Base-by-base conservation (phyloP, 129 eudicot species). In the Flaveria sonorensis region DNA sequence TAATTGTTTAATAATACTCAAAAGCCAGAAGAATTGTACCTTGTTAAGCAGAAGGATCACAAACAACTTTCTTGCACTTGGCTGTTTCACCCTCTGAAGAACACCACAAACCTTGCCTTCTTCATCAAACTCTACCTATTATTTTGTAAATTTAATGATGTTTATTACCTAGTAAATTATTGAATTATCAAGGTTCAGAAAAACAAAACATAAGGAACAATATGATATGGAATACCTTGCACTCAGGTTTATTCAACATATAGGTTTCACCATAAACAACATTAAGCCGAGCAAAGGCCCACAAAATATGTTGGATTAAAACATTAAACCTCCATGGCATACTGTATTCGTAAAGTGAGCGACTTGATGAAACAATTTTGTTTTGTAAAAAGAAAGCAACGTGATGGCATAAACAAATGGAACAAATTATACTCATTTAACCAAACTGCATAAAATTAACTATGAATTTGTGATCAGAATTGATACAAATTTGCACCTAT, bases 11-110 rank as follows among this genome's bases (percentile, higher is more conserved):
- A 48, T 13, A 48, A 13, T 48, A 2, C 18, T 10, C 2, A 12
- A 43, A 47, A 56, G 14, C n/a, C 40, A 60, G 7, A 23, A 60
- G 40, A 11, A 10, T 60, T 24, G 66, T 60, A 92, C 97, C 97
- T 92, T 92, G 89, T 85, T 87, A 72, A 89, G 75, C 72, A 92
- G 97, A 89, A 64, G 97, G 92, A 82, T 92, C 97, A 59, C 97
- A 92, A 47, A 92, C 97, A 82, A 92, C 97, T 87, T 92, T 92
- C 81, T 92, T 92, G 89, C 97, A 92, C 87, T 83, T 92, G 13
- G 92, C 96, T 48, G 32, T 28, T 28, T 28, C 32, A 28, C 32
- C 32, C 5, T 28, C 32, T 28, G 32, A 28, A 28, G 32, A 57
- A 91, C 97, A 82, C 97, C 97, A 63, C 84, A 69, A 32, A 87